Percentiles rank a stretch among this genome's conserved stretches.
Conservation (phyloP, 345 rosid species). For the Firmiana major region DNA sequence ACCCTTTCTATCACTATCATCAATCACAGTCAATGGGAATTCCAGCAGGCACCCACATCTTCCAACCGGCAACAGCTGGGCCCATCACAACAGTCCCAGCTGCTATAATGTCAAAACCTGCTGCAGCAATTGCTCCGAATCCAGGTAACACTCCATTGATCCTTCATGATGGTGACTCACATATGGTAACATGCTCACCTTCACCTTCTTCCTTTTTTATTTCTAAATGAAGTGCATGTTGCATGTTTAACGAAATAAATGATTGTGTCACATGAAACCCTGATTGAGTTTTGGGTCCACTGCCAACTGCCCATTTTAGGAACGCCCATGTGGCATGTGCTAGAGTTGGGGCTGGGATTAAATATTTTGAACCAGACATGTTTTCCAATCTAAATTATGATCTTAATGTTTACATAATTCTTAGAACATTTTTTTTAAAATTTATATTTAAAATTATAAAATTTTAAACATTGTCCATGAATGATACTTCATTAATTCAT, state of each 20-base stretch:
- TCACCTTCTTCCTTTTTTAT: no score
- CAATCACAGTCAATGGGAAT: conserved; percentile 75
- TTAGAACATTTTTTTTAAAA: no score
- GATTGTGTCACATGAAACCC: conserved; percentile 49
- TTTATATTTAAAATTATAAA: no score
- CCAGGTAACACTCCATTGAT: conserved; percentile 49
- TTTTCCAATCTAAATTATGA: background rate
- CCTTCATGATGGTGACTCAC: conserved; percentile 21
- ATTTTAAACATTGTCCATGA: no score
- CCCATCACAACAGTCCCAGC: conserved; percentile 38
- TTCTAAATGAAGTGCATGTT: background rate
- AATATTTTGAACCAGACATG: background rate
- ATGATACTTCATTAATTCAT: no score
- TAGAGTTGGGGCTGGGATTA: background rate
- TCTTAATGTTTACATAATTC: background rate
- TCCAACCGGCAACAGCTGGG: conserved; percentile 39
- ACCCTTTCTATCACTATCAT: conserved; percentile 68
- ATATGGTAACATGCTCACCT: conserved; percentile 6
- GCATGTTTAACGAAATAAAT: conserved; percentile 22
- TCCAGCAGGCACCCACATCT: conserved; percentile 48
- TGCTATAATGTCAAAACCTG: conserved; percentile 52
- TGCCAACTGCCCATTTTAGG: conserved; percentile 24
- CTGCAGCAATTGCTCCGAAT: conserved; percentile 43
- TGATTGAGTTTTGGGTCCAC: conserved; percentile 20
- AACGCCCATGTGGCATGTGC: conserved; percentile 32